Conservation (phyloP, 2,329 filamentous ascomycete genomes). For the Aspergillus intermedius region DNA sequence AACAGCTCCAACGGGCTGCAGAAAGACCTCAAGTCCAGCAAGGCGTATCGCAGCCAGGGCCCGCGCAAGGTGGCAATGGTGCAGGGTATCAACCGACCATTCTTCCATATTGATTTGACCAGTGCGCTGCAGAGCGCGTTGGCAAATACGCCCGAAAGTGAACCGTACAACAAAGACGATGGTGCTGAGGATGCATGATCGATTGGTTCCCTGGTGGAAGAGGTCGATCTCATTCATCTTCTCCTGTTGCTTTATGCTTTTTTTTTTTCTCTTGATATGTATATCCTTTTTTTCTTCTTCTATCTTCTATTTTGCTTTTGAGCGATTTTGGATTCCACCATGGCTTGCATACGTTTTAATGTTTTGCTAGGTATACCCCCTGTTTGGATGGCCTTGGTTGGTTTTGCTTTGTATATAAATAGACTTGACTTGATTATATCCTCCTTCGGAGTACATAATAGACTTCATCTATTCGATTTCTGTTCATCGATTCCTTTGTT, state of each 20-base stretch:
- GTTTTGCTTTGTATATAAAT: neutral
- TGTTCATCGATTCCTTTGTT: too few relatives aligned
- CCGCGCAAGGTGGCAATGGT: conserved; percentile 55
- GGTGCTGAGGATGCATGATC: neutral
- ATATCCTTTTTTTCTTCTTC: neutral
- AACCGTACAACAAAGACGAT: neutral
- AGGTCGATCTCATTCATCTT: neutral
- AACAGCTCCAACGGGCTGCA: conserved; percentile 31
- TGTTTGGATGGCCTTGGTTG: neutral
- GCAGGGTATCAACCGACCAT: conserved; percentile 77
- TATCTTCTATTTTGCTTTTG: neutral
- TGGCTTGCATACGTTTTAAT: neutral
- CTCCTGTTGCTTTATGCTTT: too few relatives aligned
- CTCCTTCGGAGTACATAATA: too few relatives aligned
- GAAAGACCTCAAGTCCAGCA: conserved; percentile 44
- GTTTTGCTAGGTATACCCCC: neutral
- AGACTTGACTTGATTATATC: neutral
- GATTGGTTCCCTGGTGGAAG: neutral
- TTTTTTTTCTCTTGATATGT: conserved; percentile 1
- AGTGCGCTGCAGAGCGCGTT: conserved; percentile 83
- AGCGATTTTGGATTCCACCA: neutral
- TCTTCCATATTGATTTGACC: conserved; percentile 91
- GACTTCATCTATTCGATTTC: too few relatives aligned
- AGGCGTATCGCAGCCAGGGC: conserved; percentile 32
- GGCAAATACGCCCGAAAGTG: conserved; percentile 58